Evolutionary conservation across 2,329 filamentous ascomycete species (phyloP).

Genomic region (Nothophoma quercina): DNA sequence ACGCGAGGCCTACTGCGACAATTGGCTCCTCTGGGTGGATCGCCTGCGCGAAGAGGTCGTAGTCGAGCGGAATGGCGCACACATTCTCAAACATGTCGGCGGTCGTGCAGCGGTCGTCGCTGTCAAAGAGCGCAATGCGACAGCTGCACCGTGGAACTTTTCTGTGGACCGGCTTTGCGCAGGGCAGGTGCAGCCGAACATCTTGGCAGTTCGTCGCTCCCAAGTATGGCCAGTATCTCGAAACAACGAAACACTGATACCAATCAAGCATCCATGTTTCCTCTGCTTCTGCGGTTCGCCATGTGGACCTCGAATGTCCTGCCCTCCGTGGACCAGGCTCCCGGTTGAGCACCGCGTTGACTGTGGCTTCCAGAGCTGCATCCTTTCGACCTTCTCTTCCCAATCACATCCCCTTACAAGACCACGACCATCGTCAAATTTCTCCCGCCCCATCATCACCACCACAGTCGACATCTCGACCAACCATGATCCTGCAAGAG

Average conservation of each 20-base stretch:
- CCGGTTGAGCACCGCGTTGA: background rate
- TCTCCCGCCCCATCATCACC: background rate
- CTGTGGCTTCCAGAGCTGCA: background rate
- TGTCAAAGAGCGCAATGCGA: background rate
- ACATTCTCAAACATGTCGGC: slow-evolving; percentile 83
- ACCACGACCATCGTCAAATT: slow-evolving; percentile 1
- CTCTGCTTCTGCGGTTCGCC: background rate
- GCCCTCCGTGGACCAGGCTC: background rate
- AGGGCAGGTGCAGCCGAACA: slow-evolving; percentile 27
- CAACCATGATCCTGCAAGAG: slow-evolving; percentile 7
- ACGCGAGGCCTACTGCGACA: slow-evolving; percentile 83
- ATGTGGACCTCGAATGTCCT: background rate
- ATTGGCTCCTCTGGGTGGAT: slow-evolving; percentile 86
- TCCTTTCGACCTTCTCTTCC: slow-evolving; percentile 11
- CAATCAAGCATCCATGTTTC: no score
- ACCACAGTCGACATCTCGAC: background rate
- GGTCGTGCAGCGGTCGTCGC: slow-evolving; percentile 8
- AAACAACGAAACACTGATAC: background rate
- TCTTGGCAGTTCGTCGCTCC: background rate
- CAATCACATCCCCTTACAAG: slow-evolving; percentile 12
- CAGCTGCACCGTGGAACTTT: slow-evolving; percentile 22
- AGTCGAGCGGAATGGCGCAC: slow-evolving; percentile 83
- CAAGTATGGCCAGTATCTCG: no score
- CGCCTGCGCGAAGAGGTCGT: slow-evolving; percentile 88
- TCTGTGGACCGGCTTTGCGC: slow-evolving; percentile 28